Evolutionary conservation across 768 basidiomycete genomes (phyloP).

Genomic region (Mycena capillaripes): DNA sequence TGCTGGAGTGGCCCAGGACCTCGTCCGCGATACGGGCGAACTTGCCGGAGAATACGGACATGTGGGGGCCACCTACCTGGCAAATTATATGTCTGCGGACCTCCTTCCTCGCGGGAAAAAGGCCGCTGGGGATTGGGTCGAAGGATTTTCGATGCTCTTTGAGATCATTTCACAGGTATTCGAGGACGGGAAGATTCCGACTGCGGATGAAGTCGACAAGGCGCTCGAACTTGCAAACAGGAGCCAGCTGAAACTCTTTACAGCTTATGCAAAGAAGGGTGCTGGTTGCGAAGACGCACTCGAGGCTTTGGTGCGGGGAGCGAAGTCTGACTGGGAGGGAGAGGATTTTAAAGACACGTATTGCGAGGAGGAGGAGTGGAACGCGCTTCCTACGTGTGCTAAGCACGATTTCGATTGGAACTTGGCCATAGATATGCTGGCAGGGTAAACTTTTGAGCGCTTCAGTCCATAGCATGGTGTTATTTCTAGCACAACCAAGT

Average conservation of each 20-base stretch:
- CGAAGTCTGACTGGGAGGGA: not conserved
- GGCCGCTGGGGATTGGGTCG: not conserved
- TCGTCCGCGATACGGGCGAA: not conserved
- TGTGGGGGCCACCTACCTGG: not conserved
- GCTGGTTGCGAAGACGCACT: not conserved
- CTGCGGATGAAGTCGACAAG: not conserved
- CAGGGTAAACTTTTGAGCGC: too few relatives aligned
- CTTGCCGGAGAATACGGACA: not conserved
- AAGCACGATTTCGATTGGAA: slow-evolving; percentile 13
- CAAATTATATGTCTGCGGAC: not conserved
- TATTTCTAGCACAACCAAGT: too few relatives aligned
- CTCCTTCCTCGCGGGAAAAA: not conserved
- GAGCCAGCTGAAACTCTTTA: not conserved
- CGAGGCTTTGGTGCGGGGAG: slow-evolving; percentile 4
- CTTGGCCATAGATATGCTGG: not conserved
- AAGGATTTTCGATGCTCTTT: not conserved
- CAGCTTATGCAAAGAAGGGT: not conserved
- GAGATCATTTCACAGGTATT: not conserved
- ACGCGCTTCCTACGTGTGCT: not conserved
- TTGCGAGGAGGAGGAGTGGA: not conserved
- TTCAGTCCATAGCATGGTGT: too few relatives aligned
- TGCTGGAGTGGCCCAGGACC: not conserved
- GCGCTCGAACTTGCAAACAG: too few relatives aligned
- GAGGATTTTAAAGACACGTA: not conserved
- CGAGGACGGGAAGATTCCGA: slow-evolving; percentile 12